phyloP scores from a whole-genome alignment of 1,139 yeast genomes.

The Scheffersomyces quercinus region DNA sequence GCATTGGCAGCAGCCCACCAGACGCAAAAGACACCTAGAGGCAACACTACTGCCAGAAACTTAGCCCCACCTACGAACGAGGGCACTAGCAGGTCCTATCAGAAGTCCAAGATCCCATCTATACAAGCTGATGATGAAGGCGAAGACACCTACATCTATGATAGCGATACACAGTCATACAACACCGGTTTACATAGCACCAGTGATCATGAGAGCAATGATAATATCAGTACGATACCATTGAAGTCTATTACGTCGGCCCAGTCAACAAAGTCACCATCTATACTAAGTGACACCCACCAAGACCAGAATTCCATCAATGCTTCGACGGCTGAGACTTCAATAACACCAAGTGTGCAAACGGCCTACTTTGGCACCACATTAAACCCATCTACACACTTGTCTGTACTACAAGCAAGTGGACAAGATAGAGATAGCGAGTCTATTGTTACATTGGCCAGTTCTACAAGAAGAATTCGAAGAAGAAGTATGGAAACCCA shows the following conservation, averaged over 20 bases:
- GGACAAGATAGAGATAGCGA: conserved; percentile 48
- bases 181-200: conserved; percentile 6
- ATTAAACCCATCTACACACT: not conserved
- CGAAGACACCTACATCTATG: conserved; percentile 4
- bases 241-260: conserved; percentile 50
- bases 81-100: conserved; percentile 3
- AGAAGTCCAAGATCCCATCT: not conserved
- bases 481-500: conserved; percentile 59
- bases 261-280: conserved; percentile 49
- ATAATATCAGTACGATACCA: conserved; percentile 52
- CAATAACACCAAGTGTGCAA: conserved; percentile 45
- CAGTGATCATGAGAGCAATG: conserved; percentile 27
- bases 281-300: conserved; percentile 43
- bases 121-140: conserved; percentile 4
- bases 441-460: conserved; percentile 55
- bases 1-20: not conserved
- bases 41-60: conserved; percentile 3
- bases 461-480: conserved; percentile 49
- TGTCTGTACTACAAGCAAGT: not conserved
- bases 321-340: conserved; percentile 56
- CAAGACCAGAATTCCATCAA: conserved; percentile 38
- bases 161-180: not conserved
- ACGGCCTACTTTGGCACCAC: conserved; percentile 7
- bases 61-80: conserved; percentile 4
- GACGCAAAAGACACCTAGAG: conserved; percentile 1